Conservation (phyloP, 805 yeast genomes). For the Candida tibetensis region DNA sequence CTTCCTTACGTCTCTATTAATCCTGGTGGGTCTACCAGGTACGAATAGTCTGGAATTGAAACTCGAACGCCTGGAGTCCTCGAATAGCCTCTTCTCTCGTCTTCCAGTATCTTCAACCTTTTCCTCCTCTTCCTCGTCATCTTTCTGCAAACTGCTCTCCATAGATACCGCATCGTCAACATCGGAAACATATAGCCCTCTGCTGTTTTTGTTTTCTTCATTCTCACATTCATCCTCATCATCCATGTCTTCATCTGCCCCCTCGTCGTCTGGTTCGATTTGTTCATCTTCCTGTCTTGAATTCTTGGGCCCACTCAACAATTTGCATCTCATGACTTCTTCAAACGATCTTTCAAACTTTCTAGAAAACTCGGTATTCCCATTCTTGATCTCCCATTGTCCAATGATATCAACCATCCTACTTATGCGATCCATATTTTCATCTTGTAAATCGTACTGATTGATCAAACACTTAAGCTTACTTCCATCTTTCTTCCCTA, state of each 20-base stretch:
- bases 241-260: conserved; percentile 15
- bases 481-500: background rate
- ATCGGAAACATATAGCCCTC: conserved; percentile 22
- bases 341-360: conserved; percentile 11
- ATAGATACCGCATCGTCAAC: conserved; percentile 20
- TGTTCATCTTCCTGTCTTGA: background rate
- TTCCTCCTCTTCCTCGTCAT: conserved; percentile 12
- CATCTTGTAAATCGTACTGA: conserved; percentile 2
- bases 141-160: conserved; percentile 17
- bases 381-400: conserved; percentile 1
- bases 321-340: conserved; percentile 9
- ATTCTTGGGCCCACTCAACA: conserved; percentile 7
- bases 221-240: conserved; percentile 23
- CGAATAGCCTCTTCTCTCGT: background rate
- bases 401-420: conserved; percentile 2
- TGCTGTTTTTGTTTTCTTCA: conserved; percentile 18
- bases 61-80: background rate
- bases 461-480: background rate
- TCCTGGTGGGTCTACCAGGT: background rate
- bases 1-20: background rate
- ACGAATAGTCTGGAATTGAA: background rate
- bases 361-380: conserved; percentile 1
- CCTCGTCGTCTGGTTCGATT: conserved; percentile 4
- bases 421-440: conserved; percentile 2
- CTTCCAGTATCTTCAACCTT: conserved; percentile 7